These are phyloP conservation scores for Globisporangium iwayamae DNA, from an alignment of 352 stramenopile genomes.

Conservation along the genomic window DNA sequence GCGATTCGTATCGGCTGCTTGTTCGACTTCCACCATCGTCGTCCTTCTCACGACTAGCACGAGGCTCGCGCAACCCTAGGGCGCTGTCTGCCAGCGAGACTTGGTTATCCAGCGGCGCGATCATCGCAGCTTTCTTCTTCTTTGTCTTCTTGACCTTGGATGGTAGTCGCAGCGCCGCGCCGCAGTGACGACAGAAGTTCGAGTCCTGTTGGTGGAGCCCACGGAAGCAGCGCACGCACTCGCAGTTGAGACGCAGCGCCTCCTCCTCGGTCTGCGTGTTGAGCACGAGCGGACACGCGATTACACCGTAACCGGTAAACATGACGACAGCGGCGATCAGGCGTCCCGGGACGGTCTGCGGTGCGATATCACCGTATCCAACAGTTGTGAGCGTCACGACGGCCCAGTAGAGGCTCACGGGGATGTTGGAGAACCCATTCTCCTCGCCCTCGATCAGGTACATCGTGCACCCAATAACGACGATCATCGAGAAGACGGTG, in stretches of 20 bases:
- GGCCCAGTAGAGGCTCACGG: constrained; percentile 49
- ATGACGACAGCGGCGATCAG: constrained; percentile 51
- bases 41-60: background rate
- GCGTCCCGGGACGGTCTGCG: constrained; percentile 39
- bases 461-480: constrained; percentile 81
- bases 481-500: constrained; percentile 69
- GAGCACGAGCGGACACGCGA: constrained; percentile 46
- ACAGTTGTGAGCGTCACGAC: constrained; percentile 56
- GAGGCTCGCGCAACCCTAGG: background rate
- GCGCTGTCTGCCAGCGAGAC: constrained; percentile 1
- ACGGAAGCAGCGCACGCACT: constrained; percentile 38
- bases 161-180: constrained; percentile 31
- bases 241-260: constrained; percentile 34
- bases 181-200: constrained; percentile 45
- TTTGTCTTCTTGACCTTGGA: constrained; percentile 24
- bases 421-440: constrained; percentile 73
- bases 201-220: constrained; percentile 47
- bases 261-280: constrained; percentile 33
- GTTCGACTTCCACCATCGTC: background rate
- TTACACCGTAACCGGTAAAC: constrained; percentile 47
- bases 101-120: background rate
- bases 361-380: constrained; percentile 51
- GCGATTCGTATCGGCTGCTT: constrained; percentile 1
- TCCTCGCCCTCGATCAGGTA: constrained; percentile 80
- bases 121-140: constrained; percentile 17